Percentiles rank a stretch among this genome's conserved stretches.
phyloP scores from a whole-genome alignment of 2,329 filamentous ascomycete species.

The Aspergillus vadensis region DNA sequence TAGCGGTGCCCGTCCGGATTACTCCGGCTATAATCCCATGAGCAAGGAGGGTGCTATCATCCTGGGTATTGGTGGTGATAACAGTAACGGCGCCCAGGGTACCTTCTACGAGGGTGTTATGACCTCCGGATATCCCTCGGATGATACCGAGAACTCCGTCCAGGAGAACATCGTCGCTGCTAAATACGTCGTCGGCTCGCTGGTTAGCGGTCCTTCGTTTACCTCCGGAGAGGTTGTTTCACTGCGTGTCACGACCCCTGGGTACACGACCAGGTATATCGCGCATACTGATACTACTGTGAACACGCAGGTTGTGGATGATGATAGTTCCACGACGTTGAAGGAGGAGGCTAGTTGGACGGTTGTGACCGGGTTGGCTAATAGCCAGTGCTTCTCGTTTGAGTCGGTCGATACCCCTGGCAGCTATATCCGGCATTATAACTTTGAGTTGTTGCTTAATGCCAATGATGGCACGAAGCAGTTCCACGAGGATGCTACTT shows the following conservation, averaged over 20 bases:
- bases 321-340: slow-evolving; percentile 52
- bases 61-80: slow-evolving; percentile 72
- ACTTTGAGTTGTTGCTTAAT: slow-evolving; percentile 55
- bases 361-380: slow-evolving; percentile 58
- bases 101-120: slow-evolving; percentile 69
- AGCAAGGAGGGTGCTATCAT: slow-evolving; percentile 66
- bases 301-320: slow-evolving; percentile 58
- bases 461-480: slow-evolving; percentile 58
- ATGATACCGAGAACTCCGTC: slow-evolving; percentile 59
- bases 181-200: slow-evolving; percentile 52
- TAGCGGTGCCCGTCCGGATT: slow-evolving; percentile 56
- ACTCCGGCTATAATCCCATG: slow-evolving; percentile 62
- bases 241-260: slow-evolving; percentile 57
- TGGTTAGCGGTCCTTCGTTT: slow-evolving; percentile 53
- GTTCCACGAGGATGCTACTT: slow-evolving; percentile 64
- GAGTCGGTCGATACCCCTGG: slow-evolving; percentile 61
- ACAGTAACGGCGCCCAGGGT: slow-evolving; percentile 60
- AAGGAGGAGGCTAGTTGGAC: slow-evolving; percentile 58
- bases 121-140: slow-evolving; percentile 63
- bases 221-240: slow-evolving; percentile 55
- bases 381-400: slow-evolving; percentile 62
- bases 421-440: slow-evolving; percentile 59
- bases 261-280: slow-evolving; percentile 58
- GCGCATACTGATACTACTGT: slow-evolving; percentile 55
- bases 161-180: slow-evolving; percentile 64